Conservation (phyloP, 106 monocot species). For the Phalaenopsis equestris region DNA sequence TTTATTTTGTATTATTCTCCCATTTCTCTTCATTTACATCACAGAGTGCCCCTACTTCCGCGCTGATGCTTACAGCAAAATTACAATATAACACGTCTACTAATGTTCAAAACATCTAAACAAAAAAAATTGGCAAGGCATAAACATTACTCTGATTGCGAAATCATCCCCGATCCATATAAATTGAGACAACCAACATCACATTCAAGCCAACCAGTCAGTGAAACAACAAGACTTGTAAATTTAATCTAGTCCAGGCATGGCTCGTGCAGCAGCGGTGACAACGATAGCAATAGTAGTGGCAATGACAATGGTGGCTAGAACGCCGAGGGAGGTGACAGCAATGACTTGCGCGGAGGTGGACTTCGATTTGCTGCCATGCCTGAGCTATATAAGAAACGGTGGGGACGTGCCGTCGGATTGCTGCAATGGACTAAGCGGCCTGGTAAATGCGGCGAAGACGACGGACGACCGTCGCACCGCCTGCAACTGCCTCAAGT, state of each 20-base stretch:
- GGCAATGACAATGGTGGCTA: neutral
- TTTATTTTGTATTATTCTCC: too few species aligned
- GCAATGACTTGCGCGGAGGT: conserved; percentile 2
- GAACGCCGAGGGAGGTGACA: neutral
- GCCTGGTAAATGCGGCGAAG: neutral
- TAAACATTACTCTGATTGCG: too few species aligned
- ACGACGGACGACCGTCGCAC: conserved; percentile 3
- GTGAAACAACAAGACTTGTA: too few species aligned
- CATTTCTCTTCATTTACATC: too few species aligned
- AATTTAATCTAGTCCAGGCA: neutral
- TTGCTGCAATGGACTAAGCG: conserved; percentile 11
- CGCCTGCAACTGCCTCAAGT: conserved; percentile 21
- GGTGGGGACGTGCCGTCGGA: neutral
- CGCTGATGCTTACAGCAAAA: too few species aligned
- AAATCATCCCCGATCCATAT: too few species aligned
- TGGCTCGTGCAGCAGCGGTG: neutral
- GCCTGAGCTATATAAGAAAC: neutral
- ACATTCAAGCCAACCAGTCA: too few species aligned
- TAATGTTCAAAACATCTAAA: too few species aligned
- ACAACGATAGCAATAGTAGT: neutral
- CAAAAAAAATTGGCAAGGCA: too few species aligned
- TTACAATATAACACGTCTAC: too few species aligned
- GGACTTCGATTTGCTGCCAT: conserved; percentile 2
- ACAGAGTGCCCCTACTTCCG: too few species aligned
- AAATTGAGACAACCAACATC: too few species aligned